Base-by-base conservation (phyloP, 148 eudicot species). In the Pouteria glomerata region DNA sequence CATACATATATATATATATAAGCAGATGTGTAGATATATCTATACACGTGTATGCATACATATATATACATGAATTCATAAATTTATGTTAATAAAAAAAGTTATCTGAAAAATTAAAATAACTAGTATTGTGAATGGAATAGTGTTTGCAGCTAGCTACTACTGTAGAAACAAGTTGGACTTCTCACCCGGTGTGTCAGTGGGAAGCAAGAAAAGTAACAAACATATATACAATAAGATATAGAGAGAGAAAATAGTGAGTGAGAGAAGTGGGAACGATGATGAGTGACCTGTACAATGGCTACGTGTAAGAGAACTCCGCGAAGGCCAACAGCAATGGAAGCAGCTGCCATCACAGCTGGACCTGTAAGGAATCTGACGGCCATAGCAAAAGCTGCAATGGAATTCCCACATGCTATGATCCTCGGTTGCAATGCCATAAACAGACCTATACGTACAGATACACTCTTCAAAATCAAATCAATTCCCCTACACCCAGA, bases 371-470 rank as follows among this genome's bases (percentile, higher is more conserved):
- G 83, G 86, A 91, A 91, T 81, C 93, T 83, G 62, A 91, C 93
- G 27, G 89, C 90, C 97, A 91, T 91, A 47, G 97, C 56, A 85
- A 91, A 91, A 39, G 91, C 50, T 70, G 97, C 97, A 0, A 88
- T 74, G 2, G 88, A 77, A 74, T 91, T 91, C 55, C 97, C 97
- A 83, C 97, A 91, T 80, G 97, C 91, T 83, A 91, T 91, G 37
- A 91, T 91, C 89, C 79, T 85, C 48, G 97, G 97, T 78, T 91
- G 97, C 77, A 91, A 82, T 34, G 93, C 97, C 97, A 91, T 91
- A 74, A 91, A 91, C 77, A 91, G 63, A 44, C 97, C 97, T 90
- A 80, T 66, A 26, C 24, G 1, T 8, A 14, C 44, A 39, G 10
- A 39, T 5, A 39, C 44, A 39, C 44, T 10, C 10, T 39, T 39